Conservation (phyloP, 805 yeast genomes). For the Teunomyces atbi region DNA sequence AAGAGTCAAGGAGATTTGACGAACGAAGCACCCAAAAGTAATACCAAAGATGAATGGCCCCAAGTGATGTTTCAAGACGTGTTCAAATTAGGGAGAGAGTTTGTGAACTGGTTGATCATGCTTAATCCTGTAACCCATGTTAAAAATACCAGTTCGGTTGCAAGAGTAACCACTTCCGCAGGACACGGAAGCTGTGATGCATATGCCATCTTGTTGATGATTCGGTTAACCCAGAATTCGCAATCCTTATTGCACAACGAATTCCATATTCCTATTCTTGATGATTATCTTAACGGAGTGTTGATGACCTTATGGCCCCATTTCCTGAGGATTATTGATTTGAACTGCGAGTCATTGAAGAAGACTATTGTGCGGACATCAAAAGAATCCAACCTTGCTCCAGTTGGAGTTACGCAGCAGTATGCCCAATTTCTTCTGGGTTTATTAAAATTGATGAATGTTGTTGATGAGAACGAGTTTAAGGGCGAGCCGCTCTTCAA, state of each 20-base stretch:
- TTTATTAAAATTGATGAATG: conserved; percentile 50
- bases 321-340: conserved; percentile 72
- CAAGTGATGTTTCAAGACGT: conserved; percentile 36
- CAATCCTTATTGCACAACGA: conserved; percentile 67
- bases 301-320: conserved; percentile 80
- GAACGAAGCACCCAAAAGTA: neutral
- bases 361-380: conserved; percentile 39
- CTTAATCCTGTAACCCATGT: conserved; percentile 31
- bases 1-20: conserved; percentile 10
- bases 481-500: conserved; percentile 69
- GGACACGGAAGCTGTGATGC: conserved; percentile 55
- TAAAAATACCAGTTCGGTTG: conserved; percentile 16
- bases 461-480: conserved; percentile 24
- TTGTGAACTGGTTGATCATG: conserved; percentile 43
- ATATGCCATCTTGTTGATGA: conserved; percentile 74
- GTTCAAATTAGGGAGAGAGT: conserved; percentile 44
- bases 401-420: conserved; percentile 68
- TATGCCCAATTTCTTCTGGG: conserved; percentile 74
- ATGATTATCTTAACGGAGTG: conserved; percentile 65
- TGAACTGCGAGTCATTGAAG: conserved; percentile 71
- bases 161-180: conserved; percentile 10
- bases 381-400: conserved; percentile 34
- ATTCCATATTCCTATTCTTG: conserved; percentile 63
- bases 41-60: conserved; percentile 30
- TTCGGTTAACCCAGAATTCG: conserved; percentile 65